Base-by-base conservation (phyloP, 106 monocot genomes). In the Dendrobium officinale region DNA sequence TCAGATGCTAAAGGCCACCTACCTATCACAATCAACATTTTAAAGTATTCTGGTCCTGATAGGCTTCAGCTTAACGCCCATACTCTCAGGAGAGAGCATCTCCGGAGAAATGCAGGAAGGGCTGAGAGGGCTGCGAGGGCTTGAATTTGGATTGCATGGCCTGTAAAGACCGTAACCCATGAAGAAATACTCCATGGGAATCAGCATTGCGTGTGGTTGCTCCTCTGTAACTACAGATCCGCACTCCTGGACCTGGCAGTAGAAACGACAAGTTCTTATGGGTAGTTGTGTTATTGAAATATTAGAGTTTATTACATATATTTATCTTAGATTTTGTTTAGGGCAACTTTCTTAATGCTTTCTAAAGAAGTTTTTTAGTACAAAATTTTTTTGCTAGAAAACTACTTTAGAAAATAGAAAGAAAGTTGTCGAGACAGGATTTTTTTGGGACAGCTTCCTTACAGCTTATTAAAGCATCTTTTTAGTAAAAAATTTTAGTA, bases 211-310 rank as follows among this genome's bases (percentile, higher is more conserved):
- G 29, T 89, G 84, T 2, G 93, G 91, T 77, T 91, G 91, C 88
- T 94, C 93, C 83, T 94, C 93, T 0, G 93, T 91, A 55, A 94
- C 91, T 77, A 94, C 19, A n/a, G 93, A 94, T 9, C 93, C 91
- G 54, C 93, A 94, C 29, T 87, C 89, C 77, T 91, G 81, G 40
- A 83, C 83, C 86, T 83, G 80, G 17, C 83, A 8, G 75, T 18
- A 16, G 51, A 15, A 13, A 2, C 51, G 3, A 51, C 13, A 51
- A 51, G 51, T 51, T 51, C 51, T 13, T 13, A 15, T 11, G 51
- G 51, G 51, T 51, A 51, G 13, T 51, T 15, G 13, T 51, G 16
- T 51, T 51, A 51, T 51, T 51, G 51, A 51, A 51, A 51, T 51
- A 45, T 51, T 51, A 0, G 51, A 2, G 51, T 51, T 51, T 13